Evolutionary conservation across 352 stramenopile genomes (phyloP), one percentile per base, ranked within the genome.

Genomic region (Phytophthora sp.): DNA sequence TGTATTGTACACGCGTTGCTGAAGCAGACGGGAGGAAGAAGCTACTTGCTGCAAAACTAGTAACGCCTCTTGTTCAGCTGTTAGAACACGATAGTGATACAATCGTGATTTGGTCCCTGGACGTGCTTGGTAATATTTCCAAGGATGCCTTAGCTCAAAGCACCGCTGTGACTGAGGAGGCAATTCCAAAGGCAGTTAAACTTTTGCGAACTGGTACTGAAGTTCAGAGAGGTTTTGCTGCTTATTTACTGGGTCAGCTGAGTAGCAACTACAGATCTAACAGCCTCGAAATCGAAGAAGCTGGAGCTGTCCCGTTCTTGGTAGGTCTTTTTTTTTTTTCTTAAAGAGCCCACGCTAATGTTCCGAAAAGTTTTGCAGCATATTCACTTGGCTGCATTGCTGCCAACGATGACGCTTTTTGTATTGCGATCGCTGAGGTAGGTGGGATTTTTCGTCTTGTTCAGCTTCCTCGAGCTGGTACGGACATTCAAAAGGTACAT

Each of bases 181-280:
- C n/a, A n/a, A n/a, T n/a, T n/a, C n/a, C n/a, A n/a, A n/a, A n/a
- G n/a, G n/a, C n/a, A n/a, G n/a, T n/a, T n/a, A n/a, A n/a, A n/a
- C n/a, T n/a, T 13, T 39, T 39, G 32, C 32, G 12, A 39, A n/a
- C n/a, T n/a, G n/a, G n/a, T n/a, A n/a, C n/a, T n/a, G 32, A 5
- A 20, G 3, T 65, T 57, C 28, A 68, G 32, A 34, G 26, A 48
- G 41, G 41, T 23, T 48, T 48, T 34, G 41, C 41, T 18, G 41
- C 41, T 18, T 48, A 48, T 18, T 20, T 34, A 4, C 10, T 48
- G 21, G 41, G 41, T 21, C 41, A 48, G 3, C 41, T 48, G 18
- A n/a, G 23, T 18, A 34, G 4, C 26, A 10, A 48, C 13, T 8
- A 21, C 12, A 10, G 15, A 3, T 5, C 41, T 5, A 39, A 39